Evolutionary conservation across 148 eudicot genomes (phyloP).

Genomic region (Rheum nobile): DNA sequence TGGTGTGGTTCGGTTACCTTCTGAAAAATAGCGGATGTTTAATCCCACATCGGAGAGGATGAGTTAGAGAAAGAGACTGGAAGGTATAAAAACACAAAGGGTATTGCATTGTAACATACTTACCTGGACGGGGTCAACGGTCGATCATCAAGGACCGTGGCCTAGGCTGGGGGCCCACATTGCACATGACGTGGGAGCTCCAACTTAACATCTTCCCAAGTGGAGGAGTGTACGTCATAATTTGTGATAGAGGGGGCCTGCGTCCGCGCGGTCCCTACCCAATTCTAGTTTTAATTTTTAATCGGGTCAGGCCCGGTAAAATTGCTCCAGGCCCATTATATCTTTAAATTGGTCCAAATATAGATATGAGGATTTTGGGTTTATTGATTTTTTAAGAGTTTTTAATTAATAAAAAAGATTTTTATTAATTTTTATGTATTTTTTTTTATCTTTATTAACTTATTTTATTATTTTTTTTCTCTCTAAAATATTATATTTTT

Average conservation of each 20-base stretch:
- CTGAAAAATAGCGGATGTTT: neutral
- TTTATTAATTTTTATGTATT: too few species aligned
- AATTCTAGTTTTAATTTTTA: neutral
- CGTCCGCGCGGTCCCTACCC: conserved; percentile 69
- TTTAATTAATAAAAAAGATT: too few species aligned
- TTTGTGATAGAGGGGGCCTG: conserved; percentile 63
- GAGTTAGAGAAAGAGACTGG: neutral
- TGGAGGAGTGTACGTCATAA: conserved; percentile 61
- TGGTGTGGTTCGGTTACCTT: neutral
- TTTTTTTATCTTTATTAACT: too few species aligned
- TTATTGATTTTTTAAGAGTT: too few species aligned
- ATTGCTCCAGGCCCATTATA: too few species aligned
- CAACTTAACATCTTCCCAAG: conserved; percentile 1
- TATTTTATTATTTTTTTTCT: too few species aligned
- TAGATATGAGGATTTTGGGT: too few species aligned
- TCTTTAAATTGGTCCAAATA: too few species aligned
- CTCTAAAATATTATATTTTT: too few species aligned
- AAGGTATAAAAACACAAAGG: neutral
- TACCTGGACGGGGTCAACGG: conserved; percentile 5
- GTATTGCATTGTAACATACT: neutral
- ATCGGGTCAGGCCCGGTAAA: too few species aligned
- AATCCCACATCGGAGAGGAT: neutral
- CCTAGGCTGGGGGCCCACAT: conserved; percentile 5
- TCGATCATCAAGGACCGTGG: neutral
- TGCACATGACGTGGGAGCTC: neutral